Conservation (phyloP, 2,329 filamentous ascomycete species). For the Cladophialophora immunda region DNA sequence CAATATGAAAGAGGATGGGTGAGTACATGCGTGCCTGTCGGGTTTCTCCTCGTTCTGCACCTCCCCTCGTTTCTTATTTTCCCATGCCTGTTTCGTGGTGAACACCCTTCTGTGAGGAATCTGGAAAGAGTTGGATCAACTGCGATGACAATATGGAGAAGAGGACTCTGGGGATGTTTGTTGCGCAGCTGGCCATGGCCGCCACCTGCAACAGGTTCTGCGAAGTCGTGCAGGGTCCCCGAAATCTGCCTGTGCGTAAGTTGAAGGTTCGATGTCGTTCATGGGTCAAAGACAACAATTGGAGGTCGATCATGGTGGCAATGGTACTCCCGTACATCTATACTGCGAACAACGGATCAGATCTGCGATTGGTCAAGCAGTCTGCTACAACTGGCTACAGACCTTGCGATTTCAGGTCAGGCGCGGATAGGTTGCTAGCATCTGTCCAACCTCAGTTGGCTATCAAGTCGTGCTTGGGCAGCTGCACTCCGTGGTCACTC, state of each 20-base stretch:
- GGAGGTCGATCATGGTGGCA: conserved; percentile 1
- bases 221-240: background rate
- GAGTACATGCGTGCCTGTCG: conserved; percentile 62
- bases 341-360: conserved; percentile 5
- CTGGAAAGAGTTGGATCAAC: background rate
- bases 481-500: conserved; percentile 15
- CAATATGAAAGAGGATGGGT: conserved; percentile 91
- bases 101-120: background rate
- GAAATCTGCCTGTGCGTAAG: background rate
- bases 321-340: conserved; percentile 7
- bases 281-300: conserved; percentile 13
- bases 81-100: background rate
- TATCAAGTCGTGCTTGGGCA: conserved; percentile 1
- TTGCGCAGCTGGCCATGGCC: background rate
- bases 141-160: background rate
- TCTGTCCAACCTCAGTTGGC: background rate
- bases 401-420: conserved; percentile 12
- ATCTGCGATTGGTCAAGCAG: conserved; percentile 9
- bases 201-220: background rate
- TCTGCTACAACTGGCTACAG: background rate
- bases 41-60: conserved; percentile 38
- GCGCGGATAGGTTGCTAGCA: conserved; percentile 9
- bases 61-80: conserved; percentile 37
- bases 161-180: background rate
- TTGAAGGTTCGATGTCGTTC: conserved; percentile 1